Evolutionary conservation across 345 rosid species (phyloP).

Genomic region (Combretum micranthum): DNA sequence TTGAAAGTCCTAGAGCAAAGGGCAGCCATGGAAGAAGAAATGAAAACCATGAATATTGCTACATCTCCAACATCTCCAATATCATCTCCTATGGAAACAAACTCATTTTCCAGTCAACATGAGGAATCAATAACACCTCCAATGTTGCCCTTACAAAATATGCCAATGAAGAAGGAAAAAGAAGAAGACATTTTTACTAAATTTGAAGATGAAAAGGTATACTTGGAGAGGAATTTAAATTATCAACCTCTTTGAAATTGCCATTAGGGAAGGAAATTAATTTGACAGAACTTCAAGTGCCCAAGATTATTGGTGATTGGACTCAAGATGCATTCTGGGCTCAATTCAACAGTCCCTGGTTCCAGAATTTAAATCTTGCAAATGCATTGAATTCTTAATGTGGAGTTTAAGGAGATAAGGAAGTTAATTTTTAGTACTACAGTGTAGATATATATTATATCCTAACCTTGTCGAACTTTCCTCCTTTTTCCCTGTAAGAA

Average conservation of each 20-base stretch:
- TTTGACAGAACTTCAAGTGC: constrained; percentile 63
- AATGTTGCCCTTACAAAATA: constrained; percentile 33
- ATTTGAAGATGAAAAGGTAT: too few species aligned
- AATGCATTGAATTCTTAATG: constrained; percentile 47
- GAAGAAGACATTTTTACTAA: not conserved
- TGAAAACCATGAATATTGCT: constrained; percentile 18
- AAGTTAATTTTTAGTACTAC: too few species aligned
- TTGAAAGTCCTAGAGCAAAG: constrained; percentile 79
- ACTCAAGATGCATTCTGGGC: constrained; percentile 48
- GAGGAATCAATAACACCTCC: constrained; percentile 19
- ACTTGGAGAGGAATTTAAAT: not conserved
- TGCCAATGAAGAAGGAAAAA: constrained; percentile 9
- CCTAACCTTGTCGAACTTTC: too few species aligned
- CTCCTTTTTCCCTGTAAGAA: too few species aligned
- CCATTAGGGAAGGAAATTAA: constrained; percentile 31
- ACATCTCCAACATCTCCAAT: constrained; percentile 38
- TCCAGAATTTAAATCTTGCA: constrained; percentile 44
- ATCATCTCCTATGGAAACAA: constrained; percentile 28
- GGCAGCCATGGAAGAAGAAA: constrained; percentile 59
- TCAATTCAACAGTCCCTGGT: constrained; percentile 76
- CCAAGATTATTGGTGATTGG: constrained; percentile 60
- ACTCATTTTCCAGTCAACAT: constrained; percentile 26
- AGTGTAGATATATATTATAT: too few species aligned
- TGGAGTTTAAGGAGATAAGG: too few species aligned
- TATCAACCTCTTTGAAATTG: constrained; percentile 31